Base-by-base conservation (phyloP, 179 eudicot genomes). In the Gypsophila paniculata region DNA sequence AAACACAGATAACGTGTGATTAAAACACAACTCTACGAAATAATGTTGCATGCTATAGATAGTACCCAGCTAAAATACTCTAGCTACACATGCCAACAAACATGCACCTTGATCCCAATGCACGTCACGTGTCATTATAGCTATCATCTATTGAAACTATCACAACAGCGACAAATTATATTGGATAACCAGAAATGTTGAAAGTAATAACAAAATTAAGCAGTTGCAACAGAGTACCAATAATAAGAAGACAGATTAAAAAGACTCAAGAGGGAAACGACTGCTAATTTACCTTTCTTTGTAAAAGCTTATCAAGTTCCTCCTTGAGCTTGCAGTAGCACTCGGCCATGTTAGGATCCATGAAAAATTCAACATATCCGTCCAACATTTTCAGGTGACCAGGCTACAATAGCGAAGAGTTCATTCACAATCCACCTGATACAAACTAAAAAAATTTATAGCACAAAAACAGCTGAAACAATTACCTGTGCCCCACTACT, bases 341-440 rank as follows among this genome's bases (percentile, higher is more conserved):
- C 77, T 95, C 98, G 6, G 91, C 87, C 82, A 90, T 76, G 68
- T 82, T 85, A 61, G 95, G 93, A 82, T 95, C 93, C 99, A 95
- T 90, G 82, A 95, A 95, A 81, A 95, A 95, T 26, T 95, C 99
- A 57, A 92, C 81, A 78, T 92, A 95, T 68, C 94, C 98, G 58
- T 85, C 84, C 86, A 95, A 79, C 99, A 95, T 88, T 79, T 88
- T 88, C 84, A 95, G 65, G 75, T 95, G 95, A 53, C 99, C 99
- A 68, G 88, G 85, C 99, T 94, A 65, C 29, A 52, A 68, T 48
- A 29, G 22, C 18, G 64, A 68, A 58, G 53, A 26, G 23, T 29
- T 6, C 36, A 48, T 49, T 58, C 68, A 69, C 3, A 42, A 68
- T 46, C 63, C 23, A 36, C 17, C 53, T 6, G 25, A 36, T 14